Evolutionary conservation across 2,329 filamentous ascomycete genomes (phyloP).

Genomic region (Colletotrichum zoysiae): DNA sequence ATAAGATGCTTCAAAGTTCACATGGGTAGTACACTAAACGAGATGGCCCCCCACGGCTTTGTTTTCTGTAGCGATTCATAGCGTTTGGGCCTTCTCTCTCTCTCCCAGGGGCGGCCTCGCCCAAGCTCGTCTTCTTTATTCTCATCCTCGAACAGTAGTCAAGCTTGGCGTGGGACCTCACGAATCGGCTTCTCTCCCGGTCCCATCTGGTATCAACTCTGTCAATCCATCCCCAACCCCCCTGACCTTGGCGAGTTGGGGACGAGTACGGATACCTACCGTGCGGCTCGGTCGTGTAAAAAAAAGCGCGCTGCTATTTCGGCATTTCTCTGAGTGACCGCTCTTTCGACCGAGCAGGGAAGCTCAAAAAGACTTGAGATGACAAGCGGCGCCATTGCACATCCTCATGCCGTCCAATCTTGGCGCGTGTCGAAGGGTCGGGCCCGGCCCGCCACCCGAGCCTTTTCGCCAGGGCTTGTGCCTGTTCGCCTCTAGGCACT

Average conservation of each 20-base stretch:
- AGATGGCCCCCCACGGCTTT: constrained; percentile 1
- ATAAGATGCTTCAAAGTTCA: constrained; percentile 17
- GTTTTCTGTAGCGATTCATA: background rate
- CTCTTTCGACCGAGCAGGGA: background rate
- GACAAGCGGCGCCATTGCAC: constrained; percentile 27
- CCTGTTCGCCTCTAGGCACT: background rate
- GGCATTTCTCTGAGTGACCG: background rate
- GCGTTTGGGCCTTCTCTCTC: background rate
- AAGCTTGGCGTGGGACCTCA: constrained; percentile 27
- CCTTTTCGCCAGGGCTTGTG: background rate
- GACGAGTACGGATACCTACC: background rate
- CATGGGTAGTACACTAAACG: background rate
- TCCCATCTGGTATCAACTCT: background rate
- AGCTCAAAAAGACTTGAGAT: constrained; percentile 28
- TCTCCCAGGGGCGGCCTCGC: background rate
- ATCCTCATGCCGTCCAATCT: constrained; percentile 31
- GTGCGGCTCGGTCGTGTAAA: background rate
- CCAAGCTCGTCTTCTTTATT: background rate
- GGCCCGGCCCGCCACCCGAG: constrained; percentile 30
- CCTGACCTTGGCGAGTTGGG: background rate
- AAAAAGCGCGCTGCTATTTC: constrained; percentile 3
- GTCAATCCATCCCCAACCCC: background rate
- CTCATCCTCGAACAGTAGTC: constrained; percentile 12
- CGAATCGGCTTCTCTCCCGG: constrained; percentile 26
- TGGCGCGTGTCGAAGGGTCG: constrained; percentile 34